Conservation (phyloP, 2,329 filamentous ascomycete genomes). For the Colletotrichum spinosum region DNA sequence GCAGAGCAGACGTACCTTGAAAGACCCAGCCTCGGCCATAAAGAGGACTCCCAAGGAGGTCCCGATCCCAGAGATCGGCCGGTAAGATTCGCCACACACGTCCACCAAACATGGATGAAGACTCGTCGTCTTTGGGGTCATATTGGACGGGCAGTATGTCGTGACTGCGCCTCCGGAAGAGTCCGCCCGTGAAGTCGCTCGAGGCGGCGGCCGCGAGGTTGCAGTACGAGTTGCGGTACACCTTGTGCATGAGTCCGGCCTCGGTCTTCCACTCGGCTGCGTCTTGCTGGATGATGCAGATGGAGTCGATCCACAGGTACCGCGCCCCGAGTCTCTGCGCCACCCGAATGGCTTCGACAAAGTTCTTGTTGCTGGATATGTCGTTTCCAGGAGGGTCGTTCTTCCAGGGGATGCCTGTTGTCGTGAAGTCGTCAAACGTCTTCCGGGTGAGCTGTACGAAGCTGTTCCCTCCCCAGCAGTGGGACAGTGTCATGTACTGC, state of each 20-base stretch:
- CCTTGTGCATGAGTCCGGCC: slow-evolving; percentile 31
- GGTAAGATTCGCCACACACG: slow-evolving; percentile 4
- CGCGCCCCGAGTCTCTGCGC: slow-evolving; percentile 32
- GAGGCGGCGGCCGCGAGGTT: slow-evolving; percentile 38
- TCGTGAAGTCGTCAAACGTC: slow-evolving; percentile 7
- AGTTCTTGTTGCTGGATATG: slow-evolving; percentile 31
- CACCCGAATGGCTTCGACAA: slow-evolving; percentile 39
- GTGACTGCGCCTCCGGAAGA: slow-evolving; percentile 15
- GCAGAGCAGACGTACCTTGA: slow-evolving; percentile 1
- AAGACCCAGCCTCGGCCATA: slow-evolving; percentile 33
- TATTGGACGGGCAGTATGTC: background rate
- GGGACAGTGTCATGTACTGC: slow-evolving; percentile 39
- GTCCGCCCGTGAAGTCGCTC: slow-evolving; percentile 9
- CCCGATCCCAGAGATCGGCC: slow-evolving; percentile 17
- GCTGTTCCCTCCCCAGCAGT: slow-evolving; percentile 38
- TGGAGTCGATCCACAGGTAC: slow-evolving; percentile 44
- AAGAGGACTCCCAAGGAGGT: slow-evolving; percentile 8
- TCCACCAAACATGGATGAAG: background rate
- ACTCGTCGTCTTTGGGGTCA: background rate
- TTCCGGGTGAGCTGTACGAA: slow-evolving; percentile 23
- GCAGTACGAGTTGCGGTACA: slow-evolving; percentile 35
- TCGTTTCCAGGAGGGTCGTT: background rate
- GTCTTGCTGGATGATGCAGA: slow-evolving; percentile 41
- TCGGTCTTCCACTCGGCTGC: slow-evolving; percentile 38
- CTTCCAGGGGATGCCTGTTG: slow-evolving; percentile 19